These are phyloP conservation scores for Nicotiana noctiflora DNA, from an alignment of 257 asterid genomes.

Conservation along the genomic window DNA sequence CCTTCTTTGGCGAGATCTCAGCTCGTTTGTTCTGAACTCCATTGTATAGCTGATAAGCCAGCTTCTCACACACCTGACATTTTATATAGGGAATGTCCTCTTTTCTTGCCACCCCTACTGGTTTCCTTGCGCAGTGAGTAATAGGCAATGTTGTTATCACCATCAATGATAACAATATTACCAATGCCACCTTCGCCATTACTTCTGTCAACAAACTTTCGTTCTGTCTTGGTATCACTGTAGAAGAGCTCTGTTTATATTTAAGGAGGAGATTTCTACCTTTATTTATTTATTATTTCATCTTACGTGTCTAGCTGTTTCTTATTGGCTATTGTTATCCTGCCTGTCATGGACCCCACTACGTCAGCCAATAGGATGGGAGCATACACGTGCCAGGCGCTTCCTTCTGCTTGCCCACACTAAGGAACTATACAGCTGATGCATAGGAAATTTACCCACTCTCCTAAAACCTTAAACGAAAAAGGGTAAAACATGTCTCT, in stretches of 20 bases:
- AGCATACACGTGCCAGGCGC: neutral
- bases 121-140: constrained; percentile 58
- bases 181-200: constrained; percentile 32
- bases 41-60: constrained; percentile 53
- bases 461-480: neutral
- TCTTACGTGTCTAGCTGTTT: constrained; percentile 23
- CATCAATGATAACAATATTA: constrained; percentile 11
- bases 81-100: constrained; percentile 82
- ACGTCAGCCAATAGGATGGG: neutral
- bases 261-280: neutral
- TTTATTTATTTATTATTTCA: neutral
- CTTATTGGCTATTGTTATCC: constrained; percentile 24
- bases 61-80: constrained; percentile 72
- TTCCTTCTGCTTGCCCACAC: neutral
- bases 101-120: constrained; percentile 65
- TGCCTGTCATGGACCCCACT: neutral
- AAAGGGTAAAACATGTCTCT: too few relatives aligned
- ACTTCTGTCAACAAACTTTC: neutral
- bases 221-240: neutral
- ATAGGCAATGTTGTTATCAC: constrained; percentile 29
- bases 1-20: constrained; percentile 73
- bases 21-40: constrained; percentile 69
- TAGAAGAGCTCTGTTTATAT: neutral
- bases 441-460: neutral
- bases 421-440: neutral